Percentiles rank a stretch among this genome's conserved stretches.
These are phyloP conservation scores for Domatiomyces catenatus DNA, from an alignment of 2,329 filamentous ascomycete species.

Conservation along the genomic window DNA sequence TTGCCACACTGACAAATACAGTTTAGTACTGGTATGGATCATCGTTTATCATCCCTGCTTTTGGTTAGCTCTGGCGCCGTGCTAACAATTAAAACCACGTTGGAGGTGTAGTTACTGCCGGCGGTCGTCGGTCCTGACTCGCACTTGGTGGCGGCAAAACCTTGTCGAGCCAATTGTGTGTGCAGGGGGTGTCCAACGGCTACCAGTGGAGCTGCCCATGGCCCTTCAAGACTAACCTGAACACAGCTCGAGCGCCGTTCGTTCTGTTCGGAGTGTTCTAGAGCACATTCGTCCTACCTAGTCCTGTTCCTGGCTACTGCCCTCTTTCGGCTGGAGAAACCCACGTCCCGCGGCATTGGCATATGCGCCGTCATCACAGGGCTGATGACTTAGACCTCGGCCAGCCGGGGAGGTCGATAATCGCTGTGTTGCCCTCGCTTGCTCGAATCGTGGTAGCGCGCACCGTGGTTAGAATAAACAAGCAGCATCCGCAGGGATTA, in stretches of 20 bases:
- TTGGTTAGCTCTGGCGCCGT: too few relatives aligned
- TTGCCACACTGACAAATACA: too few relatives aligned
- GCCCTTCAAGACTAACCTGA: background rate
- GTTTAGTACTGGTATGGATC: too few relatives aligned
- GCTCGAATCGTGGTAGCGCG: background rate
- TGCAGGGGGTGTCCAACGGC: background rate
- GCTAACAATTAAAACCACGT: too few relatives aligned
- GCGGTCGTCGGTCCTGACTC: background rate
- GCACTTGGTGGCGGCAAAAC: background rate
- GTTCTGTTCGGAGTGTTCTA: background rate
- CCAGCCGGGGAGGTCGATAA: background rate
- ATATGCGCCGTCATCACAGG: background rate
- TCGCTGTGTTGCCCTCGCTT: background rate
- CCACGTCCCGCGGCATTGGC: background rate
- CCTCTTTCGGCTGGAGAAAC: background rate
- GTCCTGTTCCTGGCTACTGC: background rate
- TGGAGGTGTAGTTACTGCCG: too few relatives aligned
- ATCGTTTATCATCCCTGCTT: too few relatives aligned
- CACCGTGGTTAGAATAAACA: background rate
- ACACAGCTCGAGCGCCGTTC: background rate
- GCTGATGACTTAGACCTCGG: background rate
- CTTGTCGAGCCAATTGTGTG: background rate
- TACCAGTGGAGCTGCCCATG: background rate
- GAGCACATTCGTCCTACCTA: background rate
- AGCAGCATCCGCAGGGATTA: background rate